Conservation (phyloP, 495 filamentous ascomycete genomes). For the Penicillium goetzii region DNA sequence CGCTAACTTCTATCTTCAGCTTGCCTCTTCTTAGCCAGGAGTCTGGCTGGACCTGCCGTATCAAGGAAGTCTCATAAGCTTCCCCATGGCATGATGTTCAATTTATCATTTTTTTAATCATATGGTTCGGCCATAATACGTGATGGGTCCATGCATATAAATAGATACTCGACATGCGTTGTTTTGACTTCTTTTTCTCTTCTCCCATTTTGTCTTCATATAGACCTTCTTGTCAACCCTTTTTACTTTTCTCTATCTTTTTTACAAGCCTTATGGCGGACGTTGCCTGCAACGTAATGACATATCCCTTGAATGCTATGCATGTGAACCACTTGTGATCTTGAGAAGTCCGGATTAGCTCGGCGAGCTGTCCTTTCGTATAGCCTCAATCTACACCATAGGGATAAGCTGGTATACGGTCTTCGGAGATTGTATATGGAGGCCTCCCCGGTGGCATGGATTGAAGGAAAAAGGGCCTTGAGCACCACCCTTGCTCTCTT, state of each 20-base stretch:
- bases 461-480: too few relatives aligned
- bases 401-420: neutral
- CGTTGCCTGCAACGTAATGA: neutral
- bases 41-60: conserved; percentile 75
- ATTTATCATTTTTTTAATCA: conserved; percentile 34
- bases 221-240: conserved; percentile 22
- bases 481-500: too few relatives aligned
- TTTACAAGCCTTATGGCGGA: neutral
- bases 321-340: neutral
- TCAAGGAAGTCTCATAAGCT: conserved; percentile 62
- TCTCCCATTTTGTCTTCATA: conserved; percentile 19
- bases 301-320: neutral
- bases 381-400: neutral
- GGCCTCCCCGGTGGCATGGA: too few relatives aligned
- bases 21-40: conserved; percentile 73
- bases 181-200: conserved; percentile 15
- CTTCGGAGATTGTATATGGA: neutral
- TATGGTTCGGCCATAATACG: conserved; percentile 26
- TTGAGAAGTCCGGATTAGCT: neutral
- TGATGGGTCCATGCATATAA: conserved; percentile 42
- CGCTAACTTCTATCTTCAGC: conserved; percentile 53
- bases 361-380: neutral
- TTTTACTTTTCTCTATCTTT: conserved; percentile 16
- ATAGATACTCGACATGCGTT: conserved; percentile 29
- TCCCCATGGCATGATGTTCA: conserved; percentile 21